A percentile compares a stretch with the other conserved stretches of the same genome.
phyloP scores from a whole-genome alignment of 805 yeast species.

The Lachancea sp. region DNA sequence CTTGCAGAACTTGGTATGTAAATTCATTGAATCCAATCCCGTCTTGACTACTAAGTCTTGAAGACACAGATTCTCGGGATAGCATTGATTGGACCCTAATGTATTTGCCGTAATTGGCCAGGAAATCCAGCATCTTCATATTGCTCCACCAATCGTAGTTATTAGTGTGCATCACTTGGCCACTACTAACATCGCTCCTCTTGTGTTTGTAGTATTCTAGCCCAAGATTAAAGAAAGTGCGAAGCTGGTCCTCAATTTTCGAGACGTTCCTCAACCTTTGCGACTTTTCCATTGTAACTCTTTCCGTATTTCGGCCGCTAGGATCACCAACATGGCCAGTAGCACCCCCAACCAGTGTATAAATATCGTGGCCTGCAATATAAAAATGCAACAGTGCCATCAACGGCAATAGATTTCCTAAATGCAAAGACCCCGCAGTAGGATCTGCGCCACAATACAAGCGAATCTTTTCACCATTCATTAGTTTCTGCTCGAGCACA shows the following conservation, averaged over 20 bases:
- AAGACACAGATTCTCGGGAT: constrained; percentile 78
- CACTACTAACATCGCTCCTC: constrained; percentile 32
- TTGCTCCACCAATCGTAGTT: constrained; percentile 85
- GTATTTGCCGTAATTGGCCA: constrained; percentile 67
- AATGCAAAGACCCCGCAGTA: constrained; percentile 79
- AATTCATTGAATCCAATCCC: constrained; percentile 94
- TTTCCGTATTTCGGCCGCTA: constrained; percentile 78
- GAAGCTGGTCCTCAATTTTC: constrained; percentile 57
- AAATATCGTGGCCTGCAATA: constrained; percentile 77
- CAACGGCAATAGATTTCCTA: constrained; percentile 86
- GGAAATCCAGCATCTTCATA: constrained; percentile 67
- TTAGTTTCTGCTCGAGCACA: constrained; percentile 12
- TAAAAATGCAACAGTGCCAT: constrained; percentile 79
- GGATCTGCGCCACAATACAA: constrained; percentile 97
- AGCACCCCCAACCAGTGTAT: constrained; percentile 87
- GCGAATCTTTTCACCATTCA: constrained; percentile 37
- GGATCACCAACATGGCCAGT: constrained; percentile 97
- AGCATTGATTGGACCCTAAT: constrained; percentile 84
- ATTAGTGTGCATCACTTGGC: constrained; percentile 44
- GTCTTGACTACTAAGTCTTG: constrained; percentile 56
- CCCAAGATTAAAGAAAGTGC: constrained; percentile 54
- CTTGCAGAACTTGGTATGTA: constrained; percentile 87
- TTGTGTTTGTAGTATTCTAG: constrained; percentile 47
- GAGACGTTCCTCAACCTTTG: constrained; percentile 51
- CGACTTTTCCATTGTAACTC: constrained; percentile 49